Percentiles rank a stretch among this genome's conserved stretches.
Evolutionary conservation across 192 early-diverging fungal species (phyloP).

Genomic region (Gonapodya prolifera): DNA sequence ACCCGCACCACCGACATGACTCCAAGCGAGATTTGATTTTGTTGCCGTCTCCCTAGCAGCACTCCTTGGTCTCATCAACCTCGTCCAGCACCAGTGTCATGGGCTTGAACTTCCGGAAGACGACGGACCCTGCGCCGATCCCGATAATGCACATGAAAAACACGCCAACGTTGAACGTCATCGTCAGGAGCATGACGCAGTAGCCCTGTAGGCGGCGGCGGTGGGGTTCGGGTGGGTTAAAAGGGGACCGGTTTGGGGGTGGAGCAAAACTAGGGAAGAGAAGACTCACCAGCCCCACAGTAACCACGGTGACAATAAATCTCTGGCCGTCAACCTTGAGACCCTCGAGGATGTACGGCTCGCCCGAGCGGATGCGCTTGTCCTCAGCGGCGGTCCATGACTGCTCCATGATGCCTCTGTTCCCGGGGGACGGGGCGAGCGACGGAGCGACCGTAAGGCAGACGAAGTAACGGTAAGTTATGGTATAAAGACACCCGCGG

Average conservation of each 20-base stretch:
- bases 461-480: background rate
- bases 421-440: background rate
- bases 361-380: background rate
- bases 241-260: too few species aligned
- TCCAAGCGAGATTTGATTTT: too few species aligned
- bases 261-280: background rate
- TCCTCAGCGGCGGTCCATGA: background rate
- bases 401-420: background rate
- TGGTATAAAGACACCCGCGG: background rate
- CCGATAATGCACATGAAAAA: background rate
- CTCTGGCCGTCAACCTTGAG: background rate
- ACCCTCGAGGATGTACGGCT: background rate
- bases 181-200: background rate
- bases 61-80: background rate
- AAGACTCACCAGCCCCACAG: background rate
- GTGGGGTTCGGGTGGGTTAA: background rate
- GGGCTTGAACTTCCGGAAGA: background rate
- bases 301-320: background rate
- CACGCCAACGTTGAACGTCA: constrained; percentile 4
- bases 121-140: background rate
- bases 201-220: background rate
- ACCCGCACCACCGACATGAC: too few species aligned
- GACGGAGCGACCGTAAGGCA: background rate
- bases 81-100: background rate
- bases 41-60: background rate